Evolutionary conservation across 257 asterid genomes (phyloP), one percentile per base, ranked within the genome.

Genomic region (Thymus quinquecostatus): DNA sequence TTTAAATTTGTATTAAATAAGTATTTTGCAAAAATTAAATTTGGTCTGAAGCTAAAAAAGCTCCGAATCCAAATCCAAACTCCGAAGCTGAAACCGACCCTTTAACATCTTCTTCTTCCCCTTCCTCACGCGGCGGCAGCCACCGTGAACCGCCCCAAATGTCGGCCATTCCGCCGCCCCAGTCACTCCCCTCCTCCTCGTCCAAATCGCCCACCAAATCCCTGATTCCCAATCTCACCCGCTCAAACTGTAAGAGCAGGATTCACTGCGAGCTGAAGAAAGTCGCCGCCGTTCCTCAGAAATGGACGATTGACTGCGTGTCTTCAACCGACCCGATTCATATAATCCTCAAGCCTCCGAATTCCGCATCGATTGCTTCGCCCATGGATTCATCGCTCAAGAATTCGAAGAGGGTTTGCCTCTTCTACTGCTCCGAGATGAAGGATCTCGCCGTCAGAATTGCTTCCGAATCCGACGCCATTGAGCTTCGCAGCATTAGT

Each of bases 371-470:
- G 1, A 77, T 86, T 86, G 63, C 86, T 41, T 76, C 88, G 1
- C 36, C 83, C 0, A 44, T 88, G 75, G 86, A 77, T 51, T 74
- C 90, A 2, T 53, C 84, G 36, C 54, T 66, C 30, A 84, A 81
- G 76, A 77, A 57, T 44, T 74, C 81, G 13, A 95, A 89, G 73
- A 87, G 81, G 82, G 87, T 95, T 7, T 89, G 90, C 57, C 88
- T 95, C 21, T 95, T 89, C 70, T 80, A 89, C 79, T 92, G 96
- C 79, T 68, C 96, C 11, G 98, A 95, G 70, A 92, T 92, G 98
- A 84, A 86, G 88, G 89, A 79, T 70, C 94, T 95, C 2, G 99
- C 99, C 2, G 78, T 77, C 9, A 78, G 98, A 41, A 87, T 95
- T 13, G 98, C 98, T 14, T 72, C 92, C 8, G 87, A 92, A 55